Conservation (phyloP, 495 filamentous ascomycete species). For the Cladorrhinum samala region DNA sequence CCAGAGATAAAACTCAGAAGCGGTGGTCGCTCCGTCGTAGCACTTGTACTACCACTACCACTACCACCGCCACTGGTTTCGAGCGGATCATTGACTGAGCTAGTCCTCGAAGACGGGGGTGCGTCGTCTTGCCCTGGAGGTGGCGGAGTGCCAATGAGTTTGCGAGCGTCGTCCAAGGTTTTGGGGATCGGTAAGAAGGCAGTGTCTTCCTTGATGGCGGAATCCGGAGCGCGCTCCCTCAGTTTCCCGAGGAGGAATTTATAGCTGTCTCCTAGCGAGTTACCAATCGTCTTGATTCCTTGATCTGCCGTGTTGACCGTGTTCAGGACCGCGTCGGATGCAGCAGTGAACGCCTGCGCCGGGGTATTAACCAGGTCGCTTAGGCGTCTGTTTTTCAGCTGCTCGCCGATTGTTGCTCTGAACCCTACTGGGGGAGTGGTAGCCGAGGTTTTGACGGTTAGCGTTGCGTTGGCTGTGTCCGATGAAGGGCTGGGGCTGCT, state of each 20-base stretch:
- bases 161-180: conserved; percentile 86
- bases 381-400: conserved; percentile 54
- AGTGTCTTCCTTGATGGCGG: conserved; percentile 30
- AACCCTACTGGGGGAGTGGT: conserved; percentile 32
- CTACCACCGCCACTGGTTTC: too few species aligned
- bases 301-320: conserved; percentile 87
- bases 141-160: conserved; percentile 69
- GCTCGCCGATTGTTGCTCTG: conserved; percentile 32
- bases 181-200: conserved; percentile 71
- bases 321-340: conserved; percentile 73
- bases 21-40: conserved; percentile 25
- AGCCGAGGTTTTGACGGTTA: not conserved
- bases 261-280: conserved; percentile 81
- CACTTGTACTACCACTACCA: conserved; percentile 9
- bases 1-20: conserved; percentile 59
- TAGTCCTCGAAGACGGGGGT: conserved; percentile 29
- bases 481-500: conserved; percentile 31
- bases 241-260: conserved; percentile 89
- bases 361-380: conserved; percentile 82
- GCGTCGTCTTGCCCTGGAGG: conserved; percentile 46
- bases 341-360: conserved; percentile 69
- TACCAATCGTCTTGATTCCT: conserved; percentile 81
- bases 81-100: conserved; percentile 39
- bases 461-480: conserved; percentile 38
- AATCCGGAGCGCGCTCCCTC: conserved; percentile 52